Evolutionary conservation across 2,329 filamentous ascomycete genomes (phyloP), one percentile per base, ranked within the genome.

Genomic region (Alternaria angustiovoidea): DNA sequence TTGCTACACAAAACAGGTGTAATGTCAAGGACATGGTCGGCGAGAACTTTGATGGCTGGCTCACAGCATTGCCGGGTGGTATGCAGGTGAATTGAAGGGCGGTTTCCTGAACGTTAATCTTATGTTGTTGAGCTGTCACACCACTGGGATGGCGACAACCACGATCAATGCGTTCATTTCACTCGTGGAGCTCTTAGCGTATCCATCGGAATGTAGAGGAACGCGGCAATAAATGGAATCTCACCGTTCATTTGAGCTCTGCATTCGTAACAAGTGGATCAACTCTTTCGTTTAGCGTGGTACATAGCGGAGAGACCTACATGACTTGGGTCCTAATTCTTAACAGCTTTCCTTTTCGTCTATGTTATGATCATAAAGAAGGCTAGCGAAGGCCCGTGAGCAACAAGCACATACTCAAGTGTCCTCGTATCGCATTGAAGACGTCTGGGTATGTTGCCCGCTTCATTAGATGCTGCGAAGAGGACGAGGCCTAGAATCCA

Each of bases 1-100:
- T 76, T 56, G 71, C 73, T n/a, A 54, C 65, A 20, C 73, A 75
- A 55, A 77, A 77, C 48, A 75, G 75, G 60, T 77, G 74, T 43
- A 72, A 48, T 18, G 73, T 75, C 6, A 63, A 65, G 49, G 73
- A 75, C 62, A 70, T 74, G 66, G 74, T 77, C 4, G 64, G 62
- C 12, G 74, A 76, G 59, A 61, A 72, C 44, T 62, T 75, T 42
- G 73, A 77, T 61, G 63, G 66, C 18, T 77, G 74, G 63, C 24
- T 66, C 69, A 68, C 70, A 62, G 70, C 51, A 9, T 49, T 62
- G 57, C 47, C 62, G n/a, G 64, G 63, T 4, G 49, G 47, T 3
- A 54, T 55, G 39, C 54, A 51, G 38, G 55, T 51, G 41, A 28
- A 58, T n/a, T 47, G 36, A 54, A 22, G 28, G 51, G n/a, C 20